Conservation (phyloP, 176 grass and related monocot species). For the Tillandsia fasciculata region DNA sequence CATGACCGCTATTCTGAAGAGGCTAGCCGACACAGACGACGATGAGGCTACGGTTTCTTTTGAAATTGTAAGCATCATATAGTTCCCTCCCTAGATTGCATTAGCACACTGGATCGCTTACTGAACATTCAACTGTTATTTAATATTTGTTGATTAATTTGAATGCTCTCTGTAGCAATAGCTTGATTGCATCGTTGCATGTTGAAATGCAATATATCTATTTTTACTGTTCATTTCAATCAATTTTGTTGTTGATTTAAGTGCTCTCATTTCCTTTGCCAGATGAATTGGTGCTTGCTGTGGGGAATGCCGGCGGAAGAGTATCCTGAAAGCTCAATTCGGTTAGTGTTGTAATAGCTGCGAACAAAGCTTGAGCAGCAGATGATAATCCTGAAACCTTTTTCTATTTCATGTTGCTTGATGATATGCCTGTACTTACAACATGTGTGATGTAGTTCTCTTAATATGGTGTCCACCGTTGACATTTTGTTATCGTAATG, state of each 20-base stretch:
- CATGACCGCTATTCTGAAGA: slow-evolving; percentile 40
- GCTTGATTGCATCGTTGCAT: no score
- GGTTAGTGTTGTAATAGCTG: background rate
- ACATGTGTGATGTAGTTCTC: background rate
- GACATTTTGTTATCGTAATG: background rate
- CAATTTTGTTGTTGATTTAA: no score
- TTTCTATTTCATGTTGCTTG: background rate
- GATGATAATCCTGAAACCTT: no score
- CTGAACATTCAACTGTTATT: no score
- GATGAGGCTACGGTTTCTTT: background rate
- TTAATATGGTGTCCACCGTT: background rate
- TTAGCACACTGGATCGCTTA: no score
- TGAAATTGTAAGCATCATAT: slow-evolving; percentile 19
- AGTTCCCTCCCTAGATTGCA: background rate
- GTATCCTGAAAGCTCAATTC: background rate
- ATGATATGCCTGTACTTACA: background rate
- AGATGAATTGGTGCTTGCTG: no score
- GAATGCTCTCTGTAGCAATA: no score
- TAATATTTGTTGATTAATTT: no score
- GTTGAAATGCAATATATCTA: no score
- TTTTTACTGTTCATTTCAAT: no score
- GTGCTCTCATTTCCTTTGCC: no score
- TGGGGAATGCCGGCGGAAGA: background rate
- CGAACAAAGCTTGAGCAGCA: background rate
- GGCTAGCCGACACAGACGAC: slow-evolving; percentile 17